A percentile compares a stretch with the other conserved stretches of the same genome.
Evolutionary conservation across 192 early-diverging fungal genomes (phyloP).

Genomic region (Backusella westeae): DNA sequence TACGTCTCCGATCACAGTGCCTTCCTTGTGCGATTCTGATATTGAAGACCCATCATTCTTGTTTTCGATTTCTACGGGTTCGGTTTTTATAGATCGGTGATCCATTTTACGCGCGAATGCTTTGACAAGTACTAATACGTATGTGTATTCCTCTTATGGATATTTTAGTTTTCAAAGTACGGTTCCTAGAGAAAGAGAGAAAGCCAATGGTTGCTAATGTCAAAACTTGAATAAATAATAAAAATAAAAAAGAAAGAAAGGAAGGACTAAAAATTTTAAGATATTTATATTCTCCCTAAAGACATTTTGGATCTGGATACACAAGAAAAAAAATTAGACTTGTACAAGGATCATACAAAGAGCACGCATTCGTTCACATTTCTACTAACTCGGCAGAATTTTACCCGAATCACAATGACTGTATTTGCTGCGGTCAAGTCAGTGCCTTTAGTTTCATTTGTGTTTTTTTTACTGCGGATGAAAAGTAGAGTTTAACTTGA

Average conservation of each 20-base stretch:
- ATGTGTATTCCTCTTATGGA: not conserved
- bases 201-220: not conserved
- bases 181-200: not conserved
- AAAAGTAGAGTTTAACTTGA: not conserved
- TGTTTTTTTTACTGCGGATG: not conserved
- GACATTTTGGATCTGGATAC: not conserved
- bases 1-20: not conserved
- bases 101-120: not conserved
- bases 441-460: not conserved
- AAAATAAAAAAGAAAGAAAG: not conserved
- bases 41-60: not conserved
- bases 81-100: not conserved
- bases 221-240: not conserved
- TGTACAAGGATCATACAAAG: not conserved
- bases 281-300: not conserved
- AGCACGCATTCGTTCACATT: not conserved
- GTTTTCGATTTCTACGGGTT: not conserved
- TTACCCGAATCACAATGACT: not conserved
- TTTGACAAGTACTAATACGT: not conserved
- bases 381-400: not conserved
- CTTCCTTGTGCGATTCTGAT: not conserved
- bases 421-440: not conserved
- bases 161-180: not conserved
- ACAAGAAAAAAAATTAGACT: conserved; percentile 3
- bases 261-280: not conserved